Evolutionary conservation across 495 filamentous ascomycete species (phyloP).

Genomic region (Bryoglossum gracile): DNA sequence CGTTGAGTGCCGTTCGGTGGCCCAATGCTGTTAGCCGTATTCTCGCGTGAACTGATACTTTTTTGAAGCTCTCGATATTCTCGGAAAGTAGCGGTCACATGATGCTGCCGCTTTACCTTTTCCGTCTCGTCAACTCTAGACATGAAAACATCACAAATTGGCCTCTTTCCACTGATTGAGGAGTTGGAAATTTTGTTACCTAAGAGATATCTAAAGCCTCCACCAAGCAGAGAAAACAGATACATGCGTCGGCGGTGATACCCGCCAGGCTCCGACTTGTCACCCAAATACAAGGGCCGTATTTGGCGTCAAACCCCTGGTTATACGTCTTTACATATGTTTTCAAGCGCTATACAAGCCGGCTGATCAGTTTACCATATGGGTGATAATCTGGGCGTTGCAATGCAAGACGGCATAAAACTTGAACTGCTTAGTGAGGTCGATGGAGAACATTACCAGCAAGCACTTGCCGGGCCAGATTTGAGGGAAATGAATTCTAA

Average conservation of each 20-base stretch:
- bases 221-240: too few species aligned
- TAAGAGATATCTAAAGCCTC: too few species aligned
- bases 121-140: too few species aligned
- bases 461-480: conserved; percentile 6
- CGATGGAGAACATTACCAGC: background rate
- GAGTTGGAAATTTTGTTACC: too few species aligned
- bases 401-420: conserved; percentile 5
- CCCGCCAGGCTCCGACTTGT: conserved; percentile 8
- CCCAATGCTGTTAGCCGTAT: conserved; percentile 11
- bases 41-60: conserved; percentile 5
- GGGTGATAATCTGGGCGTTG: conserved; percentile 11
- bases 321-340: background rate
- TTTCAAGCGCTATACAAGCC: background rate
- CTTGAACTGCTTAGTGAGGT: background rate
- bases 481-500: conserved; percentile 1
- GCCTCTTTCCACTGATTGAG: too few species aligned
- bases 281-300: background rate
- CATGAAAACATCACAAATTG: too few species aligned
- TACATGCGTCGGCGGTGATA: conserved; percentile 3
- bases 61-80: conserved; percentile 14
- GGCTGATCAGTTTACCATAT: background rate
- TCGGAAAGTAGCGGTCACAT: background rate
- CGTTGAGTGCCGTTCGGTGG: conserved; percentile 11
- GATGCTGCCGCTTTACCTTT: background rate
- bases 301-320: too few species aligned